phyloP scores from a whole-genome alignment of 495 filamentous ascomycete genomes.

The Neurospora sp. region DNA sequence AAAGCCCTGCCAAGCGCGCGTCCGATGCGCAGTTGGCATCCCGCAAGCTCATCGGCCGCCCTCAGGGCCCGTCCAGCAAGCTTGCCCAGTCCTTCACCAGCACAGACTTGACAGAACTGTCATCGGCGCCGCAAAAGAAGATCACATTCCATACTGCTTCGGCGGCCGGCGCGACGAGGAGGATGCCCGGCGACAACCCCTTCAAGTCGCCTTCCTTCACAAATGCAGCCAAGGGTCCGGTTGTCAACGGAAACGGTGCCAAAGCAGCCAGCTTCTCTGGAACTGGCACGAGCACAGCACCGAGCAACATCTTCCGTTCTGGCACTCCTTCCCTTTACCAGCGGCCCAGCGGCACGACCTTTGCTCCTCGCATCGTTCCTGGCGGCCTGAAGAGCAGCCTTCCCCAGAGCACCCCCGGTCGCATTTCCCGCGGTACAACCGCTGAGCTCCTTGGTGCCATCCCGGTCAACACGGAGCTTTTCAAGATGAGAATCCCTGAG shows the following conservation, averaged over 20 bases:
- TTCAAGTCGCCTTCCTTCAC: conserved; percentile 13
- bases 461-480: conserved; percentile 29
- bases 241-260: background rate
- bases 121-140: conserved; percentile 2
- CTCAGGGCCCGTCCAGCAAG: conserved; percentile 27
- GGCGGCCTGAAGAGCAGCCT: conserved; percentile 23
- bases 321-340: conserved; percentile 18
- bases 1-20: conserved; percentile 30
- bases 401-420: conserved; percentile 25
- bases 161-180: conserved; percentile 5
- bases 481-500: conserved; percentile 37
- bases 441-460: conserved; percentile 21
- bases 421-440: conserved; percentile 15
- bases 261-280: conserved; percentile 20
- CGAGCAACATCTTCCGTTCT: conserved; percentile 32
- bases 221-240: background rate
- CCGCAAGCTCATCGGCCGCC: conserved; percentile 22
- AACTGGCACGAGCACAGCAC: conserved; percentile 11
- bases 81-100: conserved; percentile 20
- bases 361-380: conserved; percentile 26
- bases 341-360: conserved; percentile 22
- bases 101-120: conserved; percentile 17
- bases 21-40: conserved; percentile 22
- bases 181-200: conserved; percentile 27
- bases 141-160: background rate